Base-by-base conservation (phyloP, 78 protist genomes). In the Dictyostelium purpureum region DNA sequence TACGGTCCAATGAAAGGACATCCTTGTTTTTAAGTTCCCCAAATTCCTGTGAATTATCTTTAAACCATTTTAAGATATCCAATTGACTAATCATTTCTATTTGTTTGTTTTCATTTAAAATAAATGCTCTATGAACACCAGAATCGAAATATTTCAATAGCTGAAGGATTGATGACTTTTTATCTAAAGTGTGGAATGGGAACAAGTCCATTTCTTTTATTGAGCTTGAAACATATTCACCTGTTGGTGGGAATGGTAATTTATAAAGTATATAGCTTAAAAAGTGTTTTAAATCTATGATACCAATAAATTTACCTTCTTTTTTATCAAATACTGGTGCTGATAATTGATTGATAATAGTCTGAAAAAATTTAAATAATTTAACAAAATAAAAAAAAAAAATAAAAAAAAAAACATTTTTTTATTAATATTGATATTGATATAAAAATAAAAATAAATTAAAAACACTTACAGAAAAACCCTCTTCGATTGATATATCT, bases 101-200 rank as follows among this genome's bases (percentile, higher is more conserved):
- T 59, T 85, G 82, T 47, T 85, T 85, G 47, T 40, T 73, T 73
- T 85, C 82, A 61, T 85, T 73, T 70, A 85, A 73, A 45, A 85
- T 61, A 40, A 85, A 85, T 43, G 92, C 81, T 56, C 81, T 71
- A 47, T 85, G 92, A 43, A 85, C 77, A 43, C 92, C 92, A 74
- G 92, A 42, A 38, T 70, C 79, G 47, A 85, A 85, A 38, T 83
- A 85, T 57, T 85, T 85, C 31, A 85, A 47, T 59, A 85, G 49
- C 24, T 73, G 71, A 1, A 57, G 52, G 11, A 85, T 33, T 31
- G 70, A 54, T 19, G 92, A 85, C 16, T 73, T 73, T 49, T 49
- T 70, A 45, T 73, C 82, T 9, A 85, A 73, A 21, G 71, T 66
- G 11, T 59, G 47, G 6, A 43, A 85, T 73, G 80, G 92, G 38